Evolutionary conservation across 208 protist species (phyloP), one percentile per base, ranked within the genome.

Genomic region (Porcisia hertigi): DNA sequence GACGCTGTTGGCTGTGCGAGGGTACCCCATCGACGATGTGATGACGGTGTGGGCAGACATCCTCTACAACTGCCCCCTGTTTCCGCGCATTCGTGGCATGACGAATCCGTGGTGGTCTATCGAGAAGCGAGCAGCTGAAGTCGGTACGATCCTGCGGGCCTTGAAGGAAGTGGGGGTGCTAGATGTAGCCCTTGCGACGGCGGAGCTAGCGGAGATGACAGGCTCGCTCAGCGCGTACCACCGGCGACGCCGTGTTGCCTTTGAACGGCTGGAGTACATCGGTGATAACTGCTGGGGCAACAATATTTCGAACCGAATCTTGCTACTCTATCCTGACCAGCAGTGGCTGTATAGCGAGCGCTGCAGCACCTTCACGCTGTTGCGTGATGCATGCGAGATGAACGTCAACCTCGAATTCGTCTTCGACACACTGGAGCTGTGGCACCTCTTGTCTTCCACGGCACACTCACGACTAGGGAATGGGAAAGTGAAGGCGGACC

Each of bases 251-350:
- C 87, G 91, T 54, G 66, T 96, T 23, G 90, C 86, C 16, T 95
- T 93, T 80, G 91, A 97, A 39, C 80, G 93, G 34, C 54, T 93
- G 41, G 91, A 97, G 79, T 97, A 95, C 84, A 89, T 97, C 75
- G 93, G 93, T 0, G 93, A 97, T 79, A 91, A 79, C 75, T 82
- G 81, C 41, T 96, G 93, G 93, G 85, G 92, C 30, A 76, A 81
- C 49, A 67, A 90, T 67, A 72, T 96, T 16, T 86, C 88, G 14
- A 82, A 80, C 59, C 88, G 93, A 23, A 87, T 97, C 43, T 83
- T 93, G 82, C 30, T 90, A 45, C 72, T 97, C 39, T 96, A 90
- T 64, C 90, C 93, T 0, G 86, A 94, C 60, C 81, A 86, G 69
- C 90, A 92, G 77, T 97, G 88, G 86, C 69, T 82, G 59, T 93